Conservation (phyloP, 768 basidiomycete species). For the Cystobasidium ongulense region DNA sequence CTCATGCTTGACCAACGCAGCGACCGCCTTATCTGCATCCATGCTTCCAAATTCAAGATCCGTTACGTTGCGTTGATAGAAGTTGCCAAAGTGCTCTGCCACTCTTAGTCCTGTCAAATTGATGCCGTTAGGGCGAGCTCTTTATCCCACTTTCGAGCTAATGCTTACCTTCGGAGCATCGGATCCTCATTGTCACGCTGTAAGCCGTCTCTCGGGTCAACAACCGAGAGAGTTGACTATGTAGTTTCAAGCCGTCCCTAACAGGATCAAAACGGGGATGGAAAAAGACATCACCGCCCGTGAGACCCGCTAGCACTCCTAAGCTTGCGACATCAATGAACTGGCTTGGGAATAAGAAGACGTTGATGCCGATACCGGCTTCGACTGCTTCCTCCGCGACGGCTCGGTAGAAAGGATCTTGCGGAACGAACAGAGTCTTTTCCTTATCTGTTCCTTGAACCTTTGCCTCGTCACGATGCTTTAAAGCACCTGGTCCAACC, state of each 20-base stretch:
- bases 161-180: slow-evolving; percentile 69
- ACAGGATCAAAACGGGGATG: slow-evolving; percentile 75
- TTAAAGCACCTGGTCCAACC: slow-evolving; percentile 43
- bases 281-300: slow-evolving; percentile 85
- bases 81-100: slow-evolving; percentile 60
- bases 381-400: slow-evolving; percentile 82
- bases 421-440: slow-evolving; percentile 64
- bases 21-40: slow-evolving; percentile 72
- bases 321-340: slow-evolving; percentile 82
- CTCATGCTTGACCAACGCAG: slow-evolving; percentile 64
- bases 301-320: slow-evolving; percentile 55
- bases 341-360: slow-evolving; percentile 72
- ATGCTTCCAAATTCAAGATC: slow-evolving; percentile 71
- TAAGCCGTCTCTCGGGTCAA: slow-evolving; percentile 65
- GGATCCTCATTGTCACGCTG: slow-evolving; percentile 68
- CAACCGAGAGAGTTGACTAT: slow-evolving; percentile 68
- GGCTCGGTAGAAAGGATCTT: slow-evolving; percentile 68
- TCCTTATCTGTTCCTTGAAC: slow-evolving; percentile 81
- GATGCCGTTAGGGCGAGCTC: slow-evolving; percentile 20
- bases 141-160: not conserved
- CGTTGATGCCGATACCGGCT: slow-evolving; percentile 77
- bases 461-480: slow-evolving; percentile 53
- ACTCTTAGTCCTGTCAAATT: slow-evolving; percentile 40
- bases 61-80: slow-evolving; percentile 58
- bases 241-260: slow-evolving; percentile 59